phyloP scores from a whole-genome alignment of 192 early-diverging fungal species.

The Polychytrium aggregatum region DNA sequence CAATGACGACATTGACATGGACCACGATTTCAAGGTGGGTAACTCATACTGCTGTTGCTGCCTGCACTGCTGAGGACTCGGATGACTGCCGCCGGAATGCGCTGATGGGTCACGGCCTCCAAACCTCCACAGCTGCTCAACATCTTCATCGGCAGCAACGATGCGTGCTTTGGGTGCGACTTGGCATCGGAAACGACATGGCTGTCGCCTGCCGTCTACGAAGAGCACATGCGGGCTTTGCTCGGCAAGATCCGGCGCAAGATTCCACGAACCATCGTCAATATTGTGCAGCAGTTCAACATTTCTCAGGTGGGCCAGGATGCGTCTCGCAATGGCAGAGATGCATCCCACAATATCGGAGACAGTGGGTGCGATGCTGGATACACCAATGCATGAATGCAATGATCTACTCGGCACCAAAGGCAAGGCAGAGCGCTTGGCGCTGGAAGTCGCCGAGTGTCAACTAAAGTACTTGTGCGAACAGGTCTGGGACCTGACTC shows the following conservation, averaged over 20 bases:
- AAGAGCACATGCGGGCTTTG: not conserved
- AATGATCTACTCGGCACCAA: no score
- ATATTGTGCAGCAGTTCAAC: conserved; percentile 1
- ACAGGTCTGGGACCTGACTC: no score
- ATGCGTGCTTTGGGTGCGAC: not conserved
- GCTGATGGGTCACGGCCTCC: not conserved
- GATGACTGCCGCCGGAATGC: not conserved
- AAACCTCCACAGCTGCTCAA: not conserved
- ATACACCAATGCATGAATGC: no score
- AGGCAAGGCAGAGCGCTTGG: no score
- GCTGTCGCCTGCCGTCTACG: not conserved
- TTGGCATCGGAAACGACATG: not conserved
- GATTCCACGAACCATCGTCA: not conserved
- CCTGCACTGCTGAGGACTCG: no score
- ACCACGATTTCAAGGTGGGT: not conserved
- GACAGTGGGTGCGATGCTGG: no score
- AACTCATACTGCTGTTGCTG: no score
- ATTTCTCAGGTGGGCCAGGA: not conserved
- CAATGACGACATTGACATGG: not conserved
- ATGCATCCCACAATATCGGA: no score
- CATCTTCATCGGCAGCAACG: conserved; percentile 1
- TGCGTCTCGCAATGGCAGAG: no score
- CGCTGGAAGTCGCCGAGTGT: no score
- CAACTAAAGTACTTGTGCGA: no score
- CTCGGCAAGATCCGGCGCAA: not conserved